A percentile compares a stretch with the other conserved stretches of the same genome.
phyloP scores from a whole-genome alignment of 2,329 filamentous ascomycete genomes.

The Sclerotinia sclerotiorum region DNA sequence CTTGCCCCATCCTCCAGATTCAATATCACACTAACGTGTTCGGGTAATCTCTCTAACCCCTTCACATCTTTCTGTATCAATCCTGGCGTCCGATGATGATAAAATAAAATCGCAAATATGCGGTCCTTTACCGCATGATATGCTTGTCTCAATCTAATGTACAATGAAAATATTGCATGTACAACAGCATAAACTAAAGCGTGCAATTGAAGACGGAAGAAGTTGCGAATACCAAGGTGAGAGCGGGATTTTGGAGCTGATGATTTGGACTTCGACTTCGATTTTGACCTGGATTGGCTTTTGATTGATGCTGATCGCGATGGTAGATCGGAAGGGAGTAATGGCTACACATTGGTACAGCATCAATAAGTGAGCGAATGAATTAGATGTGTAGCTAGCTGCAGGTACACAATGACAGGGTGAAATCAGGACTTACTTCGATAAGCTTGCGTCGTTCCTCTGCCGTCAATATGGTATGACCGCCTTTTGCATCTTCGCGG shows the following conservation, averaged over 20 bases:
- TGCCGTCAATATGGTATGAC: slow-evolving; percentile 46
- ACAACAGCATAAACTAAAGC: slow-evolving; percentile 66
- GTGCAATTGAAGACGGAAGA: slow-evolving; percentile 63
- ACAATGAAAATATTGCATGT: slow-evolving; percentile 83
- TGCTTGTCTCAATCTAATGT: slow-evolving; percentile 76
- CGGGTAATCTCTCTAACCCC: slow-evolving; percentile 69
- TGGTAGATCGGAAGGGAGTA: slow-evolving; percentile 38
- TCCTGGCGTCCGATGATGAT: slow-evolving; percentile 94
- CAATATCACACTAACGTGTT: slow-evolving; percentile 85
- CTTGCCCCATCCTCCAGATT: slow-evolving; percentile 69
- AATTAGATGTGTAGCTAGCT: slow-evolving; percentile 11
- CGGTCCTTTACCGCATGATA: slow-evolving; percentile 78
- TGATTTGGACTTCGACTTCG: slow-evolving; percentile 33
- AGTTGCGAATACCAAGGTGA: slow-evolving; percentile 58
- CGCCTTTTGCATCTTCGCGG: slow-evolving; percentile 47
- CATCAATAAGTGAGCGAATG: slow-evolving; percentile 28
- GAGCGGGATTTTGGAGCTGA: slow-evolving; percentile 30
- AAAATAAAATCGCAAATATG: slow-evolving; percentile 78
- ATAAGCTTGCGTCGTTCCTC: slow-evolving; percentile 49
- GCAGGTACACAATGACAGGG: slow-evolving; percentile 21
- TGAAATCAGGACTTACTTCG: slow-evolving; percentile 42
- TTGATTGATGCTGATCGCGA: slow-evolving; percentile 27
- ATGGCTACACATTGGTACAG: slow-evolving; percentile 33
- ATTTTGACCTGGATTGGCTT: slow-evolving; percentile 26
- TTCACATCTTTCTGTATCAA: slow-evolving; percentile 86